These are phyloP conservation scores for Boechera stricta DNA, from an alignment of 345 rosid species.

Conservation along the genomic window DNA sequence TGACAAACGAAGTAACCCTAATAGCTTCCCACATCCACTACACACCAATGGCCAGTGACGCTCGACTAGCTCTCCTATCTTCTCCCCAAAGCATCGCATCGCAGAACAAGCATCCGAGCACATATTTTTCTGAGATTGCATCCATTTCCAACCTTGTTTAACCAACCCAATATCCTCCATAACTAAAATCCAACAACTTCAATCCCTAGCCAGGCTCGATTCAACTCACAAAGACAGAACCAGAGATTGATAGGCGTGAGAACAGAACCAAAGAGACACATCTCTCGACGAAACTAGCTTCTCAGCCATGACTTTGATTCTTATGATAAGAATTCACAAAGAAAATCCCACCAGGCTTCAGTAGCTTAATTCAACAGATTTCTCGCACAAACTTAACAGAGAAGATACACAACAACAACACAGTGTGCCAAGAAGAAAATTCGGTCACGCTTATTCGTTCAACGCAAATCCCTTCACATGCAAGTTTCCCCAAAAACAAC, in stretches of 20 bases:
- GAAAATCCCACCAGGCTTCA: conserved; percentile 2
- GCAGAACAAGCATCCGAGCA: conserved; percentile 54
- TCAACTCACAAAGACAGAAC: conserved; percentile 31
- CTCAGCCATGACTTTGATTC: conserved; percentile 31
- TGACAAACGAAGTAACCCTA: conserved; percentile 49
- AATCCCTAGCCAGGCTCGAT: conserved; percentile 2
- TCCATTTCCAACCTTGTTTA: conserved; percentile 90
- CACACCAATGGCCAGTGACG: conserved; percentile 93
- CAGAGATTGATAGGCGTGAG: conserved; percentile 8
- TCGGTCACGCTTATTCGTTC: conserved; percentile 57
- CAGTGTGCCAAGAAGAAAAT: conserved; percentile 36
- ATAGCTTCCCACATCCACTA: conserved; percentile 60
- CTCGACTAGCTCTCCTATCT: conserved; percentile 62
- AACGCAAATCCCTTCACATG: conserved; percentile 61
- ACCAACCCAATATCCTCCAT: conserved; percentile 94
- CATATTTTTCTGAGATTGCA: conserved; percentile 69
- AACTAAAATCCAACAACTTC: conserved; percentile 25
- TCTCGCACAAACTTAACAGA: conserved; percentile 22
- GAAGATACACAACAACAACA: conserved; percentile 29
- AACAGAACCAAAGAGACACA: conserved; percentile 32
- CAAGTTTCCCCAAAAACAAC: conserved; percentile 52
- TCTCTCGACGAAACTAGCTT: conserved; percentile 30
- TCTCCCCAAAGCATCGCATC: conserved; percentile 54
- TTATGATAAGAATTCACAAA: background rate
- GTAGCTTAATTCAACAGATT: conserved; percentile 33